A percentile compares a stretch with the other conserved stretches of the same genome.
phyloP scores from a whole-genome alignment of 371 early-diverging fungal species.

The Fennellomyces sp. region DNA sequence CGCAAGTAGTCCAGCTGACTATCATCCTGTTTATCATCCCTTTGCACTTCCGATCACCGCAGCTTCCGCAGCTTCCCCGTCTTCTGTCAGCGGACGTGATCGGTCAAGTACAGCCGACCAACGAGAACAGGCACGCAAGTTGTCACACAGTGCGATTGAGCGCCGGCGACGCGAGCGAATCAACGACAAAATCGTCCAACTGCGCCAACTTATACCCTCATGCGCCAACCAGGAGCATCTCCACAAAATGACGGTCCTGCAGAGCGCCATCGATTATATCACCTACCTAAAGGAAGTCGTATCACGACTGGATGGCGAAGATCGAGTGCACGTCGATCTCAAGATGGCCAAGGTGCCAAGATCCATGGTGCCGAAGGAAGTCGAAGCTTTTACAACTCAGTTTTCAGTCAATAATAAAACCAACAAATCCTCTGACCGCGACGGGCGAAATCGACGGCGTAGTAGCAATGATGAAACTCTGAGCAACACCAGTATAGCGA shows the following conservation, averaged over 20 bases:
- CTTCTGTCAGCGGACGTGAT: neutral
- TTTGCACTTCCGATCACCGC: slow-evolving; percentile 1
- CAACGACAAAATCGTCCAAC: slow-evolving; percentile 64
- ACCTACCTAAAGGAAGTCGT: slow-evolving; percentile 54
- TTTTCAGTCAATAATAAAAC: slow-evolving; percentile 25
- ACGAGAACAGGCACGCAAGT: slow-evolving; percentile 64
- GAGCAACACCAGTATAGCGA: slow-evolving; percentile 2
- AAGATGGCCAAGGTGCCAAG: slow-evolving; percentile 24
- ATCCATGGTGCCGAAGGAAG: slow-evolving; percentile 47
- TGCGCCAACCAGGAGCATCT: slow-evolving; percentile 70
- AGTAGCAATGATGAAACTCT: neutral
- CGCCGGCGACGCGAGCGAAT: slow-evolving; percentile 77
- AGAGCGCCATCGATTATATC: slow-evolving; percentile 77
- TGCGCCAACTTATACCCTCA: slow-evolving; percentile 46
- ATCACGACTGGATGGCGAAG: slow-evolving; percentile 40
- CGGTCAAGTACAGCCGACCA: slow-evolving; percentile 37
- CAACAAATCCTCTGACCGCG: neutral
- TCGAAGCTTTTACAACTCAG: slow-evolving; percentile 46
- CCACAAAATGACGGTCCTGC: slow-evolving; percentile 76
- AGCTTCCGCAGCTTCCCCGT: slow-evolving; percentile 1
- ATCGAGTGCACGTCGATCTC: slow-evolving; percentile 17
- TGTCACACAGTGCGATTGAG: slow-evolving; percentile 82
- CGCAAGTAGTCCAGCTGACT: neutral
- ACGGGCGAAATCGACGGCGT: neutral
- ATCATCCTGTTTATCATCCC: neutral